Evolutionary conservation across 1,284 basidiomycete genomes (phyloP).

Genomic region (Cutaneotrichosporon sp.): DNA sequence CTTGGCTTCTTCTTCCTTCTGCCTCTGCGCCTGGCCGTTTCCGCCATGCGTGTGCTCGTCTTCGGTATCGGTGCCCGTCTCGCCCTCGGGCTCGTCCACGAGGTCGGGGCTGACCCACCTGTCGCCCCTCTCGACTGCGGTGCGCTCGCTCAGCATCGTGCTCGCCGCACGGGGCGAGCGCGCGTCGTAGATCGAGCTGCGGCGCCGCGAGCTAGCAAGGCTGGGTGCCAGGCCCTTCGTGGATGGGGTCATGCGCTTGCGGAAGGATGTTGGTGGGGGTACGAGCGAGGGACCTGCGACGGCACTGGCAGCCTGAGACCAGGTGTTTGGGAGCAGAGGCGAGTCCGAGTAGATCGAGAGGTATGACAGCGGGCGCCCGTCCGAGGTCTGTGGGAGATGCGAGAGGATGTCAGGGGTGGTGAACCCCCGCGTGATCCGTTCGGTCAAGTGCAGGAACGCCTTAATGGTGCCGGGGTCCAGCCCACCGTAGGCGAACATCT

Average conservation of each 20-base stretch:
- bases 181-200: background rate
- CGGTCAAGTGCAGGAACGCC: background rate
- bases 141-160: background rate
- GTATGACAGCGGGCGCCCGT: background rate
- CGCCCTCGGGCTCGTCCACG: background rate
- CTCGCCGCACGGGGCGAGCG: background rate
- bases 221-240: background rate
- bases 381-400: background rate
- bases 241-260: background rate
- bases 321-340: background rate
- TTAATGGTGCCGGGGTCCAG: background rate
- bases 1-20: background rate
- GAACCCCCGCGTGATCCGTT: background rate
- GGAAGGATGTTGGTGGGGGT: background rate
- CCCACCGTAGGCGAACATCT: background rate
- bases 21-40: background rate
- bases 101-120: background rate
- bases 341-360: constrained; percentile 1
- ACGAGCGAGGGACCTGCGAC: background rate
- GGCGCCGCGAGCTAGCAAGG: background rate
- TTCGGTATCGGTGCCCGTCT: background rate
- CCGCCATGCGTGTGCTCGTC: too few species aligned
- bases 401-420: background rate
- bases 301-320: background rate
- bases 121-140: background rate